Percentiles rank a stretch among this genome's conserved stretches.
Evolutionary conservation across 2,329 filamentous ascomycete species (phyloP).

Genomic region (Stylonectria norvegica): DNA sequence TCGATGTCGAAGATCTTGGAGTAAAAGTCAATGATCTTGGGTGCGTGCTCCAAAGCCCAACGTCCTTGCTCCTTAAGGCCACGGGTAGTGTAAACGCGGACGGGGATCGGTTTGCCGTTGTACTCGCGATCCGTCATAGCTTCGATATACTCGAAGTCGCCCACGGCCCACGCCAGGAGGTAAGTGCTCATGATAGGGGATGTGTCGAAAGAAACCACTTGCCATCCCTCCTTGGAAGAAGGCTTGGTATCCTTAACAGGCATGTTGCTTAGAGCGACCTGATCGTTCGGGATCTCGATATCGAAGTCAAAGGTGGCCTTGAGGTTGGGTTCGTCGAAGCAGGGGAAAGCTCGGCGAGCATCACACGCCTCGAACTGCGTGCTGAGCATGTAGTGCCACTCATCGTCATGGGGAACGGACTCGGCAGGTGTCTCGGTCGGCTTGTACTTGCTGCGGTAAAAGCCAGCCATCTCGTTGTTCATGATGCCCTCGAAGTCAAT

Average conservation of each 20-base stretch:
- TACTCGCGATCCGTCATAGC: constrained; percentile 86
- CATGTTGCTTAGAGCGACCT: constrained; percentile 94
- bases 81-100: constrained; percentile 91
- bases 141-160: constrained; percentile 96
- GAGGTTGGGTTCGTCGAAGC: constrained; percentile 95
- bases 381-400: constrained; percentile 75
- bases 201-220: constrained; percentile 73
- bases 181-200: constrained; percentile 91
- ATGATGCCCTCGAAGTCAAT: constrained; percentile 77
- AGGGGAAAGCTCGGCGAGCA: constrained; percentile 90
- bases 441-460: constrained; percentile 94
- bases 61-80: constrained; percentile 91
- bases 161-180: constrained; percentile 88
- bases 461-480: constrained; percentile 89
- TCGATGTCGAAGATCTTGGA: constrained; percentile 92
- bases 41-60: constrained; percentile 86
- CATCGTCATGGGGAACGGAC: constrained; percentile 71
- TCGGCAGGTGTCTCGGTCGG: constrained; percentile 66
- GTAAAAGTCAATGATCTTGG: constrained; percentile 93
- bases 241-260: constrained; percentile 69
- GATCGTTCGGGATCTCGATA: constrained; percentile 84
- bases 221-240: constrained; percentile 61
- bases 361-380: constrained; percentile 98
- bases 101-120: constrained; percentile 84
- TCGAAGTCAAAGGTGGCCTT: constrained; percentile 95